Evolutionary conservation across 495 filamentous ascomycete genomes (phyloP).

Genomic region (Ramalina intermedia): DNA sequence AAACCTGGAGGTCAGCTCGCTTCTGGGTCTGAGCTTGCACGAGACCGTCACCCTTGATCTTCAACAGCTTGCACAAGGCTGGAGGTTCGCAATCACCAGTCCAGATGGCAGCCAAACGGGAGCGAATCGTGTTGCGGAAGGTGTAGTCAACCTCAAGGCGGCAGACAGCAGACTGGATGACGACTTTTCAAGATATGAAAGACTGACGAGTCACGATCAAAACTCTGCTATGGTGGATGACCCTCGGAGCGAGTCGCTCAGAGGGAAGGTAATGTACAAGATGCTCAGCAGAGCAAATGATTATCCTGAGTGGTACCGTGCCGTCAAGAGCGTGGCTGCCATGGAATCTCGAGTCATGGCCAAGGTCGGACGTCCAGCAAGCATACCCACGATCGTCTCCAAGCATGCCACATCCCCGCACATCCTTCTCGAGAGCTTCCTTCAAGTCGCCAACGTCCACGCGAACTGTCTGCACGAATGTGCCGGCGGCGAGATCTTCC

Average conservation of each 20-base stretch:
- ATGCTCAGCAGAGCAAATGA: not conserved
- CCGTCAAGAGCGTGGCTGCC: constrained; percentile 3
- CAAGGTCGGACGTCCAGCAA: not conserved
- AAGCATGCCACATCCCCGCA: not conserved
- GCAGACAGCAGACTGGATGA: constrained; percentile 3
- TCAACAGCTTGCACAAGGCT: constrained; percentile 1
- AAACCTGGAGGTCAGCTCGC: not conserved
- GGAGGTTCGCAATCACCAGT: constrained; percentile 2
- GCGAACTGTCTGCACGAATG: constrained; percentile 1
- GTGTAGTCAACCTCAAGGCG: not conserved
- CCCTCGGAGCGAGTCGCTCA: not conserved
- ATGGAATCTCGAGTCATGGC: not conserved
- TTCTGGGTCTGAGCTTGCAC: not conserved
- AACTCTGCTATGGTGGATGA: not conserved
- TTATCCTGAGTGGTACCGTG: not conserved
- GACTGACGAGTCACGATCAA: constrained; percentile 1
- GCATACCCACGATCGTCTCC: not conserved
- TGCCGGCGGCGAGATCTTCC: not conserved
- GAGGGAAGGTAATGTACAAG: constrained; percentile 3
- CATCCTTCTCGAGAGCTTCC: constrained; percentile 1
- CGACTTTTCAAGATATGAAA: constrained; percentile 1
- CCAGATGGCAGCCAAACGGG: not conserved
- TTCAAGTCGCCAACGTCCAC: constrained; percentile 1
- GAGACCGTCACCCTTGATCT: constrained; percentile 5
- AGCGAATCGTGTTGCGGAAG: not conserved